Evolutionary conservation across 2,329 filamentous ascomycete genomes (phyloP).

Genomic region (Penicillium concentricum): DNA sequence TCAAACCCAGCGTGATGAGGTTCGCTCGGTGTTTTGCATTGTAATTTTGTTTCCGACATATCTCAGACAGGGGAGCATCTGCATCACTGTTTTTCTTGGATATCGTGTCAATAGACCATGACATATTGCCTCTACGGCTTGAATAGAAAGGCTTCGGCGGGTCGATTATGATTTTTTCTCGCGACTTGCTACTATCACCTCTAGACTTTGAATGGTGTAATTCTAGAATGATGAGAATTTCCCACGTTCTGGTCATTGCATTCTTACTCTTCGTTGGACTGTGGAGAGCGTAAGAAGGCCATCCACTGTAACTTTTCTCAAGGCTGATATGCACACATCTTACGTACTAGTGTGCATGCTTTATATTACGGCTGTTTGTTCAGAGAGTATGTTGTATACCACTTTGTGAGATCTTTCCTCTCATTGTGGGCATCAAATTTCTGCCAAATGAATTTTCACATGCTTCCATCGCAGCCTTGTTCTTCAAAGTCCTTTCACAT

Average conservation of each 20-base stretch:
- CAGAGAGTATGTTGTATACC: too few species aligned
- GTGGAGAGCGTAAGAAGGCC: too few species aligned
- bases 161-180: background rate
- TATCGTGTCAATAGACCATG: conserved; percentile 1
- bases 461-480: too few species aligned
- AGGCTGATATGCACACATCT: too few species aligned
- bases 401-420: too few species aligned
- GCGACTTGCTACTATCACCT: background rate
- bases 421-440: too few species aligned
- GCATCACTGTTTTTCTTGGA: background rate
- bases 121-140: conserved; percentile 1
- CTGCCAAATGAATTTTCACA: too few species aligned
- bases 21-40: conserved; percentile 6
- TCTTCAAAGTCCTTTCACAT: too few species aligned
- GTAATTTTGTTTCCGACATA: background rate
- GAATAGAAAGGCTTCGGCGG: background rate
- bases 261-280: background rate
- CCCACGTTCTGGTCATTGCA: background rate
- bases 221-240: background rate
- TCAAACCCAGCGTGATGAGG: background rate
- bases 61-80: background rate
- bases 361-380: too few species aligned
- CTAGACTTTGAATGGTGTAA: background rate
- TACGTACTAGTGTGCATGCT: too few species aligned
- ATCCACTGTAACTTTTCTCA: too few species aligned